Conservation (phyloP, 192 early-diverging fungal species). For the Haplosporangium gracile region DNA sequence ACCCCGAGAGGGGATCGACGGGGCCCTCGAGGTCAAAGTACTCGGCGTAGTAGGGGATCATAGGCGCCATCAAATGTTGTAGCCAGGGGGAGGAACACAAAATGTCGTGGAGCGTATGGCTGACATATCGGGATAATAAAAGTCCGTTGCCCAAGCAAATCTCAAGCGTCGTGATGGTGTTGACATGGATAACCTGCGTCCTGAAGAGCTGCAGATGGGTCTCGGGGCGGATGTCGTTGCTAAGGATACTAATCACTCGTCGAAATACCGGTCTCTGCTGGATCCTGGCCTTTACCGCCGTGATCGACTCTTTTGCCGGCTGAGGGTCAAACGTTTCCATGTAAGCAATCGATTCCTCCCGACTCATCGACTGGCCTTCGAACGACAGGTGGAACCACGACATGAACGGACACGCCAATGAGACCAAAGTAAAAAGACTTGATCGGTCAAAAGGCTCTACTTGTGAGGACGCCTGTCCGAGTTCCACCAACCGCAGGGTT, state of each 20-base stretch:
- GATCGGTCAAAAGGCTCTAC: constrained; percentile 1
- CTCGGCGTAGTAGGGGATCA: not conserved
- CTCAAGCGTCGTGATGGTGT: constrained; percentile 5
- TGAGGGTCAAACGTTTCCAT: not conserved
- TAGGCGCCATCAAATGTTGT: constrained; percentile 9
- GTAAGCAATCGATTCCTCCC: constrained; percentile 7
- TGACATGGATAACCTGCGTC: not conserved
- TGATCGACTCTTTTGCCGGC: not conserved
- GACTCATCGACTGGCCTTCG: not conserved
- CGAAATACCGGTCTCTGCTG: not conserved
- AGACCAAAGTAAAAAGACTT: not conserved
- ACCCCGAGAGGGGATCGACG: not conserved
- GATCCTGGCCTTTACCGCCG: not conserved
- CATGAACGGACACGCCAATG: not conserved
- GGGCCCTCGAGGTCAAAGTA: not conserved
- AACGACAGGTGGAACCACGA: constrained; percentile 8
- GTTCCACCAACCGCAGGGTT: not conserved
- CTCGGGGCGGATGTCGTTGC: not conserved
- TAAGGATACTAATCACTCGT: not conserved
- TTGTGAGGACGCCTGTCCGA: not conserved
- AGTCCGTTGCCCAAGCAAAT: not conserved
- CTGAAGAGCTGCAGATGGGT: constrained; percentile 3
- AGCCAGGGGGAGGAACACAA: constrained; percentile 7
- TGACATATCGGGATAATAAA: not conserved
- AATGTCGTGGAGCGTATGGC: constrained; percentile 4